phyloP scores from a whole-genome alignment of 331 rosid genomes.

The Spiraea crenata region DNA sequence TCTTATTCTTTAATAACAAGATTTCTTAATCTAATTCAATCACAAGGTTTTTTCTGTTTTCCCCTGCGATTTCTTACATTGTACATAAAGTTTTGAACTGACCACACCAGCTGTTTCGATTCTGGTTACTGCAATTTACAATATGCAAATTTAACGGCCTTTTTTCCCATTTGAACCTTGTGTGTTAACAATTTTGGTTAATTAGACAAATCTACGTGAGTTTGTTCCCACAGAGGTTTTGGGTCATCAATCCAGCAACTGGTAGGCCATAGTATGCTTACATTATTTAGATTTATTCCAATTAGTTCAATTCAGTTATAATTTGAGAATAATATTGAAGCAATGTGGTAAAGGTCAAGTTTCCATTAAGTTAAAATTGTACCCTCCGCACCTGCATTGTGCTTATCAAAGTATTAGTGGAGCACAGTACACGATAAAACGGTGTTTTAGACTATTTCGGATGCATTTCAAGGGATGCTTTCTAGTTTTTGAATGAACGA shows the following conservation, averaged over 20 bases:
- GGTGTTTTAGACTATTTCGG: too few relatives aligned
- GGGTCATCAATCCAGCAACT: background rate
- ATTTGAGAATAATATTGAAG: background rate
- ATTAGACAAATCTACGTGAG: background rate
- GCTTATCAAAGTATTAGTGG: too few relatives aligned
- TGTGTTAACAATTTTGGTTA: background rate
- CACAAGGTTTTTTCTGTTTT: background rate
- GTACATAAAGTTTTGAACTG: constrained; percentile 54
- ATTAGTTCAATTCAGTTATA: background rate
- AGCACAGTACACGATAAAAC: too few relatives aligned
- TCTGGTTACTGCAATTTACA: background rate
- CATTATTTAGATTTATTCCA: background rate
- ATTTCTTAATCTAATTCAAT: constrained; percentile 18
- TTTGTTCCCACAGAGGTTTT: background rate
- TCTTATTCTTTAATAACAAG: constrained; percentile 44
- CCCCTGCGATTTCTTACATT: constrained; percentile 49
- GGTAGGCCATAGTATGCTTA: background rate
- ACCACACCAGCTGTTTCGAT: constrained; percentile 7
- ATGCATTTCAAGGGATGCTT: too few relatives aligned
- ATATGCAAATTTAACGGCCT: background rate
- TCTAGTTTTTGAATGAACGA: too few relatives aligned
- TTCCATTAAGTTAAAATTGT: too few relatives aligned
- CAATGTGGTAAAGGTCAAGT: background rate
- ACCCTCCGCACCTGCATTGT: too few relatives aligned
- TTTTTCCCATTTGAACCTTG: background rate